These are phyloP conservation scores for Talaromyces ruber DNA, from an alignment of 495 filamentous ascomycete genomes.

Conservation along the genomic window DNA sequence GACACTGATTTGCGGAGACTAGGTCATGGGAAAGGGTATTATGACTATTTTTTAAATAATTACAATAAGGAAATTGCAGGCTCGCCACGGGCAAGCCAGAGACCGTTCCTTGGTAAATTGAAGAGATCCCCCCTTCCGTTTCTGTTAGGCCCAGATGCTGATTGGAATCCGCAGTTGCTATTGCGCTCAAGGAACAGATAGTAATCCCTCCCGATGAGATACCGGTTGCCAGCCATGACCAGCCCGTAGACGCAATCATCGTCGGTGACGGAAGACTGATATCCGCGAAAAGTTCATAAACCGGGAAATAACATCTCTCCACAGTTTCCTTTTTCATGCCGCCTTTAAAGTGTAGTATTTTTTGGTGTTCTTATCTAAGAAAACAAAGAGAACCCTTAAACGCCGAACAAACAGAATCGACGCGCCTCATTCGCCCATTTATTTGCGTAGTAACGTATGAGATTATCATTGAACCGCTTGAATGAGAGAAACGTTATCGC, in stretches of 20 bases:
- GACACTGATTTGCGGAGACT: slow-evolving; percentile 66
- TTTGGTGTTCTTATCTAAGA: neutral
- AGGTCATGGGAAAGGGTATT: slow-evolving; percentile 95
- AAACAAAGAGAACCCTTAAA: neutral
- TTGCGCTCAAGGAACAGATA: slow-evolving; percentile 83
- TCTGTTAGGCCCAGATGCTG: neutral
- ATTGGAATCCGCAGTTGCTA: slow-evolving; percentile 53
- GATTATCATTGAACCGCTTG: slow-evolving; percentile 54
- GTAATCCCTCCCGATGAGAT: slow-evolving; percentile 52
- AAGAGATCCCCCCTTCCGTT: neutral
- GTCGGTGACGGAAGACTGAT: slow-evolving; percentile 46
- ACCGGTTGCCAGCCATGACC: slow-evolving; percentile 59
- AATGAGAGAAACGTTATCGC: slow-evolving; percentile 94
- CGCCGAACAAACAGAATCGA: slow-evolving; percentile 5
- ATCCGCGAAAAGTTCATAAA: neutral
- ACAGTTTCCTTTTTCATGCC: neutral
- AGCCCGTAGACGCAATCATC: slow-evolving; percentile 57
- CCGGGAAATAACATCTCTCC: neutral
- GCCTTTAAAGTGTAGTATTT: neutral
- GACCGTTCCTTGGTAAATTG: slow-evolving; percentile 55
- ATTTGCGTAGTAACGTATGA: slow-evolving; percentile 7
- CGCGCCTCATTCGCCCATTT: slow-evolving; percentile 10
- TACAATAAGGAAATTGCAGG: slow-evolving; percentile 44
- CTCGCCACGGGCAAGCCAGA: slow-evolving; percentile 26
- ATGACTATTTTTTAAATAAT: slow-evolving; percentile 81